phyloP scores from a whole-genome alignment of 768 basidiomycete species.

The Boletus tomentosulus region DNA sequence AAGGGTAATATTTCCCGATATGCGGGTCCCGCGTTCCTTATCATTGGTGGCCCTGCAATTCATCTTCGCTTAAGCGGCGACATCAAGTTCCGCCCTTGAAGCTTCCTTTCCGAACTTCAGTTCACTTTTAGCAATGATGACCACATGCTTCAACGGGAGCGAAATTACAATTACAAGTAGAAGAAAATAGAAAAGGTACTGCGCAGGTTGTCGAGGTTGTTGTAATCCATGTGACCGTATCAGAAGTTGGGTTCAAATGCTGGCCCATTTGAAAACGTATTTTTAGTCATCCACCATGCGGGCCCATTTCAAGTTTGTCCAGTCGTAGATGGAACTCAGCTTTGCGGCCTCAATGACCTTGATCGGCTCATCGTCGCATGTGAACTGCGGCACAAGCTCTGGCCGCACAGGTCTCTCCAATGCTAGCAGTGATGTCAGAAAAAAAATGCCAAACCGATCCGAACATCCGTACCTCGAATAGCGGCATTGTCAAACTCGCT shows the following conservation, averaged over 20 bases:
- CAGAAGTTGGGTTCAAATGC: neutral
- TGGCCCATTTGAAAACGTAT: slow-evolving; percentile 5
- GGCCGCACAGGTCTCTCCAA: slow-evolving; percentile 12
- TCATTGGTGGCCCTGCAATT: slow-evolving; percentile 20
- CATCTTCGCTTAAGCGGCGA: slow-evolving; percentile 23
- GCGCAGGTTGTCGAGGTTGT: slow-evolving; percentile 5
- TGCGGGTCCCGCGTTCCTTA: slow-evolving; percentile 10
- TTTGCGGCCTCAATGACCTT: slow-evolving; percentile 13
- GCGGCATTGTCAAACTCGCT: slow-evolving; percentile 23
- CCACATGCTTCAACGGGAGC: slow-evolving; percentile 1
- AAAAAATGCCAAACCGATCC: neutral
- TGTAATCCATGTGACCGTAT: slow-evolving; percentile 6
- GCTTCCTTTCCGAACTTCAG: slow-evolving; percentile 13
- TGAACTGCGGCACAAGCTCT: slow-evolving; percentile 19
- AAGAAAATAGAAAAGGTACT: slow-evolving; percentile 17
- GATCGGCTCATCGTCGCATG: neutral
- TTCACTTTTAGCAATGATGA: slow-evolving; percentile 8
- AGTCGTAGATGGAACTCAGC: slow-evolving; percentile 7
- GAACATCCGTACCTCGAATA: slow-evolving; percentile 17
- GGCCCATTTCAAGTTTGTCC: slow-evolving; percentile 18
- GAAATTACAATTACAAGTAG: slow-evolving; percentile 18
- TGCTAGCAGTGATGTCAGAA: slow-evolving; percentile 18
- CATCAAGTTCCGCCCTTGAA: slow-evolving; percentile 19
- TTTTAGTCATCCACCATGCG: slow-evolving; percentile 1
- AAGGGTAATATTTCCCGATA: slow-evolving; percentile 23